Evolutionary conservation across 2,329 filamentous ascomycete genomes (phyloP), one percentile per base, ranked within the genome.

Genomic region (Exserohilum turcica): DNA sequence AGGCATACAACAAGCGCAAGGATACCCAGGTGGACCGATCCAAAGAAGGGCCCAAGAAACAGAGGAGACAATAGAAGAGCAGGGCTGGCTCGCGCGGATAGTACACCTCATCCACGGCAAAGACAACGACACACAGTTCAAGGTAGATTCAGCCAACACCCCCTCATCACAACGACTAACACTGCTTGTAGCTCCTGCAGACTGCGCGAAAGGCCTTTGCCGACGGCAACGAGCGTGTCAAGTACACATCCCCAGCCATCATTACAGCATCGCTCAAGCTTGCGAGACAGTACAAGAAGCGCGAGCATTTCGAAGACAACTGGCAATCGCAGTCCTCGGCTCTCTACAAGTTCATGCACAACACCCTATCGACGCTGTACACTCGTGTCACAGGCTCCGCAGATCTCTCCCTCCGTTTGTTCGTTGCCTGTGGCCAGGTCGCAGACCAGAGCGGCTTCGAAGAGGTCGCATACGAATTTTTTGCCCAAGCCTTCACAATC

Each of bases 381-480:
- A 87, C 90, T 7, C 88, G 92, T 9, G 92, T 96, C 38, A 91
- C 88, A 59, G 90, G 89, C 21, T 89, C 91, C 10, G 91, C 93
- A 0, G 94, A 99, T 71, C 84, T 99, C 16, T 87, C 91, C 0
- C 82, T 99, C 43, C 89, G 94, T 2, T 81, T 97, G 13, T 99
- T 97, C 73, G 88, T 94, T 64, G 87, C 90, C 36, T 95, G 92
- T 68, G 94, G 94, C 18, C 92, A 97, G 77, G 89, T 95, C 28
- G 92, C 94, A 9, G 92, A 97, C 66, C 88, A 94, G 74, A 91
- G 87, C 9, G 90, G 89, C 2, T 95, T 96, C 64, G 93, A 99
- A 73, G 94, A 99, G 77, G 91, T 96, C 36, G 90, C 92, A 9
- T 99, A 99, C 74, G 94, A 99, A 72, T 99, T 95, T 79, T 97